These are phyloP conservation scores for Penicillium janthinellum DNA, from an alignment of 2,329 filamentous ascomycete genomes.

Conservation along the genomic window DNA sequence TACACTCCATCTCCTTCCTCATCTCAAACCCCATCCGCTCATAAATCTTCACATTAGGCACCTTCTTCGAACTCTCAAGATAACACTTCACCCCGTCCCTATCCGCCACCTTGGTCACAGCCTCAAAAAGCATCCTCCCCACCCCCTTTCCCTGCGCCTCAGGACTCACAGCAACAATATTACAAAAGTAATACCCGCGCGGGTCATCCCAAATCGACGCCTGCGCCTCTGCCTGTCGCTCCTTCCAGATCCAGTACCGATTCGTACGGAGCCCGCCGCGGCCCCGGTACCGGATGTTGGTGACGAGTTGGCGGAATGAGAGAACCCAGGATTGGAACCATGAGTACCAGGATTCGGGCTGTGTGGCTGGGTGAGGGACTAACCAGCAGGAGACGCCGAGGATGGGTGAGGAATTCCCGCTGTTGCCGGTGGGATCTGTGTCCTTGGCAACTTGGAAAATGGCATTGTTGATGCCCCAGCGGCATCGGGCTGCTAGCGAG, in stretches of 20 bases:
- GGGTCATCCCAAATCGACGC: conserved; percentile 66
- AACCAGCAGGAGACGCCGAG: conserved; percentile 78
- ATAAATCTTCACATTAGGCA: conserved; percentile 73
- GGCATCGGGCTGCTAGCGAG: conserved; percentile 66
- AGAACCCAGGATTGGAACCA: conserved; percentile 66
- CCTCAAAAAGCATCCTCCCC: conserved; percentile 64
- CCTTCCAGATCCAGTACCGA: conserved; percentile 76
- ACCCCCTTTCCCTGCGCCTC: conserved; percentile 67
- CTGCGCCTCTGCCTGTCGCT: conserved; percentile 65
- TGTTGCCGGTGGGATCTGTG: conserved; percentile 27
- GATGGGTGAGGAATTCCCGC: conserved; percentile 41
- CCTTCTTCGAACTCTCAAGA: conserved; percentile 68
- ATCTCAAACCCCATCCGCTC: conserved; percentile 69
- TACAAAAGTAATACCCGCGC: conserved; percentile 75
- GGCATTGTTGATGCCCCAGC: conserved; percentile 72
- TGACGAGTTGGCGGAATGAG: conserved; percentile 64
- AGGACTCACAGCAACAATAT: conserved; percentile 72
- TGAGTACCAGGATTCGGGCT: conserved; percentile 63
- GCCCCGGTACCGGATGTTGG: conserved; percentile 66
- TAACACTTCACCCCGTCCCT: conserved; percentile 66
- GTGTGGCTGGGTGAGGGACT: conserved; percentile 53
- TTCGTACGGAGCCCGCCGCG: conserved; percentile 67
- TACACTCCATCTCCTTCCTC: conserved; percentile 66
- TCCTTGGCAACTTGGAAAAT: conserved; percentile 73
- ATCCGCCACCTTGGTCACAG: conserved; percentile 67